phyloP scores from a whole-genome alignment of 179 eudicot species.

The Beta corolliflora region DNA sequence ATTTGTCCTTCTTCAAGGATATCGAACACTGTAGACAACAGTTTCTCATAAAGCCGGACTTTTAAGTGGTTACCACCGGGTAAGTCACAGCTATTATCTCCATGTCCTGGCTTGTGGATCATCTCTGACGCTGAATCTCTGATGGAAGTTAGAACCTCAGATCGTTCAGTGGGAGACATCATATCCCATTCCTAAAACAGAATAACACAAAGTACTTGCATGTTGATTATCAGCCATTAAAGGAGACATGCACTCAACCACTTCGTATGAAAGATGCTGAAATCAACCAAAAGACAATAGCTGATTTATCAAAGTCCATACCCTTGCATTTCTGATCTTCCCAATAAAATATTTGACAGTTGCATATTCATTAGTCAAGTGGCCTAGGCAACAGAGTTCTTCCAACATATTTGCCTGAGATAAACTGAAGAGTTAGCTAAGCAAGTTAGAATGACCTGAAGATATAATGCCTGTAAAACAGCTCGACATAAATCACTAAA shows the following conservation, averaged over 20 bases:
- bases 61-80: constrained; percentile 67
- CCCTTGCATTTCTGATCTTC: constrained; percentile 65
- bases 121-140: constrained; percentile 47
- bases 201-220: background rate
- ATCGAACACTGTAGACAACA: constrained; percentile 75
- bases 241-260: background rate
- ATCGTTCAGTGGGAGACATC: constrained; percentile 65
- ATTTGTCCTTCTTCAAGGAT: constrained; percentile 86
- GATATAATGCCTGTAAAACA: background rate
- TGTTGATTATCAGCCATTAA: background rate
- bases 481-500: background rate
- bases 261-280: background rate
- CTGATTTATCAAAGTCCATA: constrained; percentile 28
- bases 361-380: constrained; percentile 42
- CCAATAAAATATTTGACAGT: constrained; percentile 50
- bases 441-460: background rate
- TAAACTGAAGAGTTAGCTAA: background rate
- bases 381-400: constrained; percentile 54
- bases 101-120: constrained; percentile 44
- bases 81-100: constrained; percentile 52
- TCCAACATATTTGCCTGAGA: constrained; percentile 71
- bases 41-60: constrained; percentile 73
- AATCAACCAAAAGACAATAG: constrained; percentile 14
- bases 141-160: constrained; percentile 58
- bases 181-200: constrained; percentile 68